Percentiles rank a stretch among this genome's conserved stretches.
Conservation (phyloP, 805 yeast species). For the Kodamaea lidongshanica region DNA sequence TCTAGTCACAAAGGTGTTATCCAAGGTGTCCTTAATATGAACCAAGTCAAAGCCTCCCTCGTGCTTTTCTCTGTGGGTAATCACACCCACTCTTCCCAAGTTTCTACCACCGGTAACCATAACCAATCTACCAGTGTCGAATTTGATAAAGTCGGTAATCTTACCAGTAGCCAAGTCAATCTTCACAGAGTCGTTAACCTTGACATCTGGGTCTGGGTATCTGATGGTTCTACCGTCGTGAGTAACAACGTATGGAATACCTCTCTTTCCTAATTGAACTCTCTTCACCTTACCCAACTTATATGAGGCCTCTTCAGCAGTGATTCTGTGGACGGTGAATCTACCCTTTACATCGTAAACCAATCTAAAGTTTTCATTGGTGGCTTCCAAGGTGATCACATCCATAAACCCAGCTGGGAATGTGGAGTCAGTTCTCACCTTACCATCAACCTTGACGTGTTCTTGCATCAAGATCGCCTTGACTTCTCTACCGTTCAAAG, state of each 20-base stretch:
- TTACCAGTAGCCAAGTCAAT: constrained; percentile 94
- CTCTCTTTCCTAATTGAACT: constrained; percentile 97
- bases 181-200: constrained; percentile 97
- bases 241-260: constrained; percentile 96
- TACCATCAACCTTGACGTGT: constrained; percentile 30
- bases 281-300: constrained; percentile 97
- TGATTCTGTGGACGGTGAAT: constrained; percentile 98
- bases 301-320: constrained; percentile 97
- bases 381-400: constrained; percentile 93
- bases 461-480: constrained; percentile 30
- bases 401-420: constrained; percentile 99
- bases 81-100: constrained; percentile 97
- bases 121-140: constrained; percentile 83
- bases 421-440: constrained; percentile 44
- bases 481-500: constrained; percentile 31
- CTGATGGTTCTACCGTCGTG: constrained; percentile 99
- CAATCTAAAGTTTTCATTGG: constrained; percentile 99
- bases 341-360: constrained; percentile 98
- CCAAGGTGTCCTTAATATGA: constrained; percentile 91
- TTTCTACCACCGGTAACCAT: constrained; percentile 98
- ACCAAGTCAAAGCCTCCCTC: constrained; percentile 98
- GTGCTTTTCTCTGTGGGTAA: constrained; percentile 94
- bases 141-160: constrained; percentile 81
- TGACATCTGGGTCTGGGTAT: constrained; percentile 97
- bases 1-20: constrained; percentile 94